Base-by-base conservation (phyloP, 2,329 filamentous ascomycete genomes). In the Ascomycota sp. region DNA sequence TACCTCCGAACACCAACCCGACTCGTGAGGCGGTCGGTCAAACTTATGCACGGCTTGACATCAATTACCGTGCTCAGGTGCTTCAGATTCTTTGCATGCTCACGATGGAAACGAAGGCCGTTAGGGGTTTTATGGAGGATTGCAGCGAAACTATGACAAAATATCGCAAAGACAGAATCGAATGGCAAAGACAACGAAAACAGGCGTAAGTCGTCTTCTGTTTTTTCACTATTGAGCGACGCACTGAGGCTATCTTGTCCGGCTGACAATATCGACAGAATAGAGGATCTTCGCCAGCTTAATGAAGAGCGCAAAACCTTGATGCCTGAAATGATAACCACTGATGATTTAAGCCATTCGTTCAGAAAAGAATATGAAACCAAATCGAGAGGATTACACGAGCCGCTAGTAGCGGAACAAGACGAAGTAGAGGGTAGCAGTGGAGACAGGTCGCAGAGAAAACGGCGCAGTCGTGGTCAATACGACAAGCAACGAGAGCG, bases 141-240 rank as follows among this genome's bases (percentile, higher is more conserved):
- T 92, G 85, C 53, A 82, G 78, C 38, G 80, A 86, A 45, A 79
- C 82, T 31, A 94, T 95, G 85, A 98, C 89, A 2, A 71, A 74
- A 32, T 82, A 91, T 45, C 75, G 89, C 29, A 98, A 98, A 52
- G 79, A 91, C 47, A 94, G 93, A 57, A 93, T 94, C 36, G 81
- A 92, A 39, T 77, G 73, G 53, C 86, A 95, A 53, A 70, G 83
- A 38, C 70, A 78, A 40, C 73, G 78, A 38, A 74, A 74, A 40
- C 62, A 67, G 50, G 57, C 61, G 67, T 74, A 57, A 52, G 69
- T 17, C 15, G 4, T 17, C 4, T 17, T 17, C 15, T 17, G 15
- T 17, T 63, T 9, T 28, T 13, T 20, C 11, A 8, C 4, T 4
- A 3, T 17, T 17, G 15, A 17, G 15, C 15, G 15, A 17, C 15